Percentiles rank a stretch among this genome's conserved stretches.
Conservation (phyloP, 2,329 filamentous ascomycete species). For the Colletotrichum costaricense region DNA sequence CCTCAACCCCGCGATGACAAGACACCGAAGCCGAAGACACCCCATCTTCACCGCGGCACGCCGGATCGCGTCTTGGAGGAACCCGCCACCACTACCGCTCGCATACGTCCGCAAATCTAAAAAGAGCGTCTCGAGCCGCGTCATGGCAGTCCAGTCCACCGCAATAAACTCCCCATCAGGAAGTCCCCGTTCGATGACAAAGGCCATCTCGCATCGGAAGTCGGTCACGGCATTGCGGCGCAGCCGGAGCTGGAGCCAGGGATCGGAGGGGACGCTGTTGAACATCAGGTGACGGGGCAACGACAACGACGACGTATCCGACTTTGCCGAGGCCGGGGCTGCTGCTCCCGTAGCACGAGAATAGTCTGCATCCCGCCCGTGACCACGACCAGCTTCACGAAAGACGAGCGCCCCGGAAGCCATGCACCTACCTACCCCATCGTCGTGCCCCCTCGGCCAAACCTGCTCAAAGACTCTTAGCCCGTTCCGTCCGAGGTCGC, state of each 20-base stretch:
- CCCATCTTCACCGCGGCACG: conserved; percentile 20
- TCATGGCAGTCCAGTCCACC: conserved; percentile 21
- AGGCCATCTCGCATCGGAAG: conserved; percentile 1
- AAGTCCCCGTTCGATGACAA: conserved; percentile 7
- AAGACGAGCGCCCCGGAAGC: conserved; percentile 15
- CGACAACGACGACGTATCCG: no score
- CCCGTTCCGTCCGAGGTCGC: neutral
- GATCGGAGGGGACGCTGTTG: conserved; percentile 15
- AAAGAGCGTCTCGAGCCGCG: conserved; percentile 27
- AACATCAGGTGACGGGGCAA: conserved; percentile 21
- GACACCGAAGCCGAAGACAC: conserved; percentile 15
- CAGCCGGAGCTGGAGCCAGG: conserved; percentile 6
- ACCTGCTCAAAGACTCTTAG: conserved; percentile 10
- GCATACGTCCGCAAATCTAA: conserved; percentile 27
- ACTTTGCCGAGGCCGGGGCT: no score
- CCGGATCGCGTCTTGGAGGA: conserved; percentile 5
- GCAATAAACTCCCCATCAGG: neutral
- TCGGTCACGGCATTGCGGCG: conserved; percentile 4
- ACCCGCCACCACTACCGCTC: neutral
- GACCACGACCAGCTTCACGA: neutral
- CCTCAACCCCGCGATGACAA: conserved; percentile 24
- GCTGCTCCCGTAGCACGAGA: neutral
- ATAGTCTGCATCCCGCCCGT: neutral
- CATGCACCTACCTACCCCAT: conserved; percentile 23
- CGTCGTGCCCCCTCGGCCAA: neutral